Evolutionary conservation across 2,329 filamentous ascomycete genomes (phyloP), one percentile per base, ranked within the genome.

Genomic region (Tothia fuscella): DNA sequence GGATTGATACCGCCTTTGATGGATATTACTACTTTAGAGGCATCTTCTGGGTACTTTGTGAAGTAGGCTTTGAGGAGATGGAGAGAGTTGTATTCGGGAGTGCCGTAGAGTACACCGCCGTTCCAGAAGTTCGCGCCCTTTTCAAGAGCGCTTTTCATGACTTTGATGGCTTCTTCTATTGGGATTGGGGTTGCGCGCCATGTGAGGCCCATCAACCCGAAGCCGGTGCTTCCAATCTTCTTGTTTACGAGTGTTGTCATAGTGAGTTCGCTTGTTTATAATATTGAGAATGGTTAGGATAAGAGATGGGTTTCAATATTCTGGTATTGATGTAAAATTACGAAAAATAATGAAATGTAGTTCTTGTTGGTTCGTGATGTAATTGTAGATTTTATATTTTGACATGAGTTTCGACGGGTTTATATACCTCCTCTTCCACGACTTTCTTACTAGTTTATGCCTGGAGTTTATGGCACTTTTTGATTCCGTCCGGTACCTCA

Each of bases 21-120:
- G 16, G 58, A 64, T 14, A 72, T 49, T 6, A 69, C 63, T 14
- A 72, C 61, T 47, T 69, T 68, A 22, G 61, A 53, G 0, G 65
- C 66, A 48, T 72, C 67, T 26, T 61, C 61, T 5, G 70, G 69
- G 47, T 72, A 67, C 48, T 66, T 62, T 20, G 59, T 60, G 49
- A 72, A 73, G 51, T 72, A 72, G 38, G 62, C 63, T 17, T 63
- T 61, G 19, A 73, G 58, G 5, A 72, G 54, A 24, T 68, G 62
- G 1, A 72, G 57, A 9, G 60, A 64, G 50, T 70, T 72, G 47
- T 55, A 55, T 25, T 66, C 58, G 2, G 63, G 57, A 0, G 59
- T 53, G 10, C 67, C 67, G 50, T 71, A 71, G 42, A 70, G 45
- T 47, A 68, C 64, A 44, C 67, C 67, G 30, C 63, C 67, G 47